Conservation (phyloP, 1,139 yeast genomes). For the Geotrichum citri-aurantii region DNA sequence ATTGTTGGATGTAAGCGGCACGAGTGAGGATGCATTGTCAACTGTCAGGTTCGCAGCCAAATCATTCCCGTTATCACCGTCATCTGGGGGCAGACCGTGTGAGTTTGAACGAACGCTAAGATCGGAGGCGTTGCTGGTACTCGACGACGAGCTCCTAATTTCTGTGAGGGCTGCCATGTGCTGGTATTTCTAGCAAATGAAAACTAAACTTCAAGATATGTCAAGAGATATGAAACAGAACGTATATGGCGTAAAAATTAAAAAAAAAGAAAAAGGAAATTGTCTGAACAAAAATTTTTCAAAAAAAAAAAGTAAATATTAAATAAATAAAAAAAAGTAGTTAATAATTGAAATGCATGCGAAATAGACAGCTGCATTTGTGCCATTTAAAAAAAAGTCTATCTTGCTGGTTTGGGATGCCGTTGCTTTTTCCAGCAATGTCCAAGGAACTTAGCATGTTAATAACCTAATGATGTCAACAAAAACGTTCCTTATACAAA, state of each 20-base stretch:
- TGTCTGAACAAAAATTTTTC: too few relatives aligned
- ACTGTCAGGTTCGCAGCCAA: neutral
- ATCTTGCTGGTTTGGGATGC: too few relatives aligned
- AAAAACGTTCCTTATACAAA: too few relatives aligned
- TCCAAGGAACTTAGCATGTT: too few relatives aligned
- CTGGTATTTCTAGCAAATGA: neutral
- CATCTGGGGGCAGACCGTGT: neutral
- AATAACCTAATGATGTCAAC: too few relatives aligned
- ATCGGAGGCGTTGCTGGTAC: neutral
- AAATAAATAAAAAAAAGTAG: neutral
- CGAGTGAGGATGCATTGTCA: neutral
- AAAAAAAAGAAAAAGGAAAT: too few relatives aligned
- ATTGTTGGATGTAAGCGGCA: neutral
- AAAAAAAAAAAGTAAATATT: neutral
- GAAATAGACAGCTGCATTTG: too few relatives aligned
- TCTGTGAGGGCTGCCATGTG: neutral
- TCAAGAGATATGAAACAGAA: too few relatives aligned
- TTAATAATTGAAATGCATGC: neutral
- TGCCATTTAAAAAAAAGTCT: too few relatives aligned
- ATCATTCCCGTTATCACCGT: neutral
- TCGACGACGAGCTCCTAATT: neutral
- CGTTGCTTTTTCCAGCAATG: too few relatives aligned
- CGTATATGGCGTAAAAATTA: too few relatives aligned
- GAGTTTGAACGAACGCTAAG: neutral
- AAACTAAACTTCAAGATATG: too few relatives aligned